A percentile compares a stretch with the other conserved stretches of the same genome.
Evolutionary conservation across 352 stramenopile species (phyloP).

Genomic region (Globisporangium alternatum): DNA sequence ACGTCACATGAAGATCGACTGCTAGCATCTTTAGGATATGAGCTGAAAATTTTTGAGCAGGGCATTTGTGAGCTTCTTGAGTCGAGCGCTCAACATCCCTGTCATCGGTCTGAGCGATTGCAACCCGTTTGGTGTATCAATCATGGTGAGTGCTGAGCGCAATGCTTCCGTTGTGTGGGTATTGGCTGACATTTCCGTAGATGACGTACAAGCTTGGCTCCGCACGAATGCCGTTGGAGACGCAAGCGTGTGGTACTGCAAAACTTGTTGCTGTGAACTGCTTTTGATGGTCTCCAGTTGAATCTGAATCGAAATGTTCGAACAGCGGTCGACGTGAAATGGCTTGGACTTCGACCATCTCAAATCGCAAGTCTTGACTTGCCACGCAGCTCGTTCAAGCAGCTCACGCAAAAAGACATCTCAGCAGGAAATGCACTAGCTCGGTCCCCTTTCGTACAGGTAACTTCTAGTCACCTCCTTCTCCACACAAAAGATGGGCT

Average conservation of each 20-base stretch:
- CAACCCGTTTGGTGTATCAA: constrained; percentile 93
- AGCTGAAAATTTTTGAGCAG: constrained; percentile 18
- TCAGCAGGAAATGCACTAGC: constrained; percentile 39
- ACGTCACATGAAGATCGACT: not conserved
- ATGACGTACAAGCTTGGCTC: constrained; percentile 90
- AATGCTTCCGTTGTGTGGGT: not conserved
- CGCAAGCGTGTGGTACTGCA: constrained; percentile 45
- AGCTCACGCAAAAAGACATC: constrained; percentile 53
- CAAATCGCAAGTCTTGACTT: constrained; percentile 54
- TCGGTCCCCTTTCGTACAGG: constrained; percentile 60
- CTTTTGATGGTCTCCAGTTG: not conserved
- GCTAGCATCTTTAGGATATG: not conserved
- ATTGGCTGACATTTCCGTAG: constrained; percentile 23
- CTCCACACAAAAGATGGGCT: not conserved
- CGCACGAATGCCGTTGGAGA: constrained; percentile 79
- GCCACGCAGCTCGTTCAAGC: constrained; percentile 51
- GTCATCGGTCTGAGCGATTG: constrained; percentile 92
- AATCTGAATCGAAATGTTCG: not conserved
- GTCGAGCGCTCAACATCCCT: constrained; percentile 70
- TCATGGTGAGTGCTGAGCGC: constrained; percentile 59
- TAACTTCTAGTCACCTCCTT: constrained; percentile 10
- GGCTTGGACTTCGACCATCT: constrained; percentile 90
- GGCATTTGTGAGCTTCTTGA: constrained; percentile 84
- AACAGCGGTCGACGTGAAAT: constrained; percentile 81
- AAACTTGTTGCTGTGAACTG: not conserved